A percentile compares a stretch with the other conserved stretches of the same genome.
Evolutionary conservation across 2,329 filamentous ascomycete genomes (phyloP).

Genomic region (Penicillium paneum): DNA sequence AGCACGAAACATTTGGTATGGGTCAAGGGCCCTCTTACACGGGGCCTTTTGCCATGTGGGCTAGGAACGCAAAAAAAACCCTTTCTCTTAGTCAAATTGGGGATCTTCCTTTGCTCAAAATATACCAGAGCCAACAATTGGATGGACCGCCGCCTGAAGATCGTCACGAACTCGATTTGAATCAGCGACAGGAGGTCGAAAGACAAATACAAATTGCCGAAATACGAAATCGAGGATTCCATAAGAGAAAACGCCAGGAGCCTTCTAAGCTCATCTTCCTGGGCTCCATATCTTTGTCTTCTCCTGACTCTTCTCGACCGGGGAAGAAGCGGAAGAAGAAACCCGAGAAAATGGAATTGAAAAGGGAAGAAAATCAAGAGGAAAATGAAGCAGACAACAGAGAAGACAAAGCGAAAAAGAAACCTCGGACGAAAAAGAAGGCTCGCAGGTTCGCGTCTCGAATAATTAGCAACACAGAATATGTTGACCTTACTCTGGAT

Average conservation of each 20-base stretch:
- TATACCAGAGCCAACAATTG: conserved; percentile 33
- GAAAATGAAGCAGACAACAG: background rate
- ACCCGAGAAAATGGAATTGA: background rate
- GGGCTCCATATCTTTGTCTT: background rate
- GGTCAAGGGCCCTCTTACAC: conserved; percentile 41
- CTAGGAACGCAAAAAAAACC: conserved; percentile 25
- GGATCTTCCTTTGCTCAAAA: conserved; percentile 23
- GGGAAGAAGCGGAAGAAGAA: background rate
- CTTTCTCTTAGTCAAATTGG: conserved; percentile 22
- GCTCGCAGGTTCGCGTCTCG: background rate
- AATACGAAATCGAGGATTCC: conserved; percentile 27
- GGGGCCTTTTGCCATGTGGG: conserved; percentile 43
- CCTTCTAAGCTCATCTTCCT: background rate
- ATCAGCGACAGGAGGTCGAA: conserved; percentile 17
- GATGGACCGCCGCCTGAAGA: conserved; percentile 21
- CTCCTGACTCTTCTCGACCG: background rate
- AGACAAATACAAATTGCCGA: conserved; percentile 26
- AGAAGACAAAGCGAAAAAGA: background rate
- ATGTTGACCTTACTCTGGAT: conserved; percentile 6
- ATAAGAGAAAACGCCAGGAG: conserved; percentile 18
- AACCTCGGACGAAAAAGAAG: background rate
- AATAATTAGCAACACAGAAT: conserved; percentile 4
- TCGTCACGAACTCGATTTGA: conserved; percentile 21
- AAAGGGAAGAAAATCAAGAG: background rate
- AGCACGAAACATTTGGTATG: conserved; percentile 38